Percentiles rank a stretch among this genome's conserved stretches.
Evolutionary conservation across 768 basidiomycete species (phyloP).

Genomic region (Suillus subaureus): DNA sequence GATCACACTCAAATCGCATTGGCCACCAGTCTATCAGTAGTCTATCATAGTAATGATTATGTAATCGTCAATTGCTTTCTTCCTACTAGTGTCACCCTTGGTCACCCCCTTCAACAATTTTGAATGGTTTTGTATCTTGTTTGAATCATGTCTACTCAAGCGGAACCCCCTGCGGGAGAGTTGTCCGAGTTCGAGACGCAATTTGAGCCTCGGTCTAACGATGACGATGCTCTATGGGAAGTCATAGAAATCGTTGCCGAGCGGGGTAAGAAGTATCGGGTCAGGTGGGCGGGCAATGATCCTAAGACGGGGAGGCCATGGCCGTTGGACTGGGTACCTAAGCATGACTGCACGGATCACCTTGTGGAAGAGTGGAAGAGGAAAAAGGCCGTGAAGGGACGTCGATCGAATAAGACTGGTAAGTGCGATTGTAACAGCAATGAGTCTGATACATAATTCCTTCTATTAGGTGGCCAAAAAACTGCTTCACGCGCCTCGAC

Average conservation of each 20-base stretch:
- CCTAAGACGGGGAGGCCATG: conserved; percentile 64
- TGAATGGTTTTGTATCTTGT: neutral
- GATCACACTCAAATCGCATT: neutral
- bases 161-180: conserved; percentile 9
- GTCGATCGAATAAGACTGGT: conserved; percentile 35
- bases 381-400: conserved; percentile 45
- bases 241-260: conserved; percentile 68
- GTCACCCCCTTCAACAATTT: neutral
- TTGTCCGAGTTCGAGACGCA: conserved; percentile 40
- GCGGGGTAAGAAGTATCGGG: conserved; percentile 51
- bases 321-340: conserved; percentile 69
- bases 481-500: conserved; percentile 21
- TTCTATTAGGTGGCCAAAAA: conserved; percentile 11
- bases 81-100: neutral
- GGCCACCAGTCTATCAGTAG: too few relatives aligned
- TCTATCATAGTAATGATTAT: neutral
- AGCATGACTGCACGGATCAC: conserved; percentile 66
- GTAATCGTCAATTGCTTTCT: neutral
- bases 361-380: conserved; percentile 67
- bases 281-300: conserved; percentile 72
- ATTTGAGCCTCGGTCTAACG: conserved; percentile 56
- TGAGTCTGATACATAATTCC: neutral
- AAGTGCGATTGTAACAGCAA: conserved; percentile 21
- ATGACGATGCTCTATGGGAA: conserved; percentile 59
- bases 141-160: conserved; percentile 23